Evolutionary conservation across 805 yeast genomes (phyloP).

Genomic region (Schwanniomyces vanrijiae): DNA sequence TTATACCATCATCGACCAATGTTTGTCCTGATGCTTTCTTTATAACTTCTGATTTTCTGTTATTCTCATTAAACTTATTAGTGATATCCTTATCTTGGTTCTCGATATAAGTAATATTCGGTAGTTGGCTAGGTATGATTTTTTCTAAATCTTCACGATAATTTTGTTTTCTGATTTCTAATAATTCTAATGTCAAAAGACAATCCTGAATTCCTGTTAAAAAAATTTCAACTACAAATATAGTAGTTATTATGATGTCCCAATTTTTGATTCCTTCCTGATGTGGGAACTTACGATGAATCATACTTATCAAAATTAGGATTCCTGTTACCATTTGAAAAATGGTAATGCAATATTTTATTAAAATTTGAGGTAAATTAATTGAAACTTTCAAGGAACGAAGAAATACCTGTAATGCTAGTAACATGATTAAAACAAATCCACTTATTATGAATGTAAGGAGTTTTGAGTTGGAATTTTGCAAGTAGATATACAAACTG

Average conservation of each 20-base stretch:
- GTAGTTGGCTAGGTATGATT: background rate
- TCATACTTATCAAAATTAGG: constrained; percentile 2
- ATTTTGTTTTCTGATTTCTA: background rate
- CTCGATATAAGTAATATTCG: background rate
- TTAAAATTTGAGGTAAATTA: constrained; percentile 3
- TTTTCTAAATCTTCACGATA: background rate
- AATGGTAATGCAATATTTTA: constrained; percentile 6
- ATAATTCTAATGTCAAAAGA: background rate
- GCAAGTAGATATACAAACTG: background rate
- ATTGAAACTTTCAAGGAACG: background rate
- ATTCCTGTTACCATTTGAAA: constrained; percentile 12
- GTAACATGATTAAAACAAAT: constrained; percentile 1
- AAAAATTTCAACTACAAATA: constrained; percentile 10
- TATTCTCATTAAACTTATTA: background rate
- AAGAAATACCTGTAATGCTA: constrained; percentile 4
- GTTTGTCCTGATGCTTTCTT: constrained; percentile 16
- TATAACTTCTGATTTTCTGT: background rate
- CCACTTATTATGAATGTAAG: constrained; percentile 5
- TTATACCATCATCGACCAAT: constrained; percentile 8
- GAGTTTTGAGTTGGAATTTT: background rate
- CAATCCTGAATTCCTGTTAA: constrained; percentile 8
- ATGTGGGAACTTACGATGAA: background rate
- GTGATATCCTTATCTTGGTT: background rate
- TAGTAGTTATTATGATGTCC: constrained; percentile 4
- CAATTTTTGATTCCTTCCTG: background rate